Evolutionary conservation across 2,329 filamentous ascomycete genomes (phyloP), one percentile per base, ranked within the genome.

Genomic region (Blastomyces silverae): DNA sequence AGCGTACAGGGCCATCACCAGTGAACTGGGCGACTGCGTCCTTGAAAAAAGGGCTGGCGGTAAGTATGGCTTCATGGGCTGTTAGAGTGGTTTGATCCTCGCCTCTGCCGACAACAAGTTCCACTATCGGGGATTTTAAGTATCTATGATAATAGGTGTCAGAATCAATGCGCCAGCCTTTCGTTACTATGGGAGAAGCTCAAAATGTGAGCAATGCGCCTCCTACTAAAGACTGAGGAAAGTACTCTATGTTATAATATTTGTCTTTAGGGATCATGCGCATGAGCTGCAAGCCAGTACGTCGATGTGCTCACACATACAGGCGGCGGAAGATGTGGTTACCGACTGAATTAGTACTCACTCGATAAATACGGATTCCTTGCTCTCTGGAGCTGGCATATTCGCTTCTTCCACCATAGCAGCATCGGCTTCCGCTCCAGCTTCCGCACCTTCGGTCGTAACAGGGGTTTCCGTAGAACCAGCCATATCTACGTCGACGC

Each of bases 21-120:
- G 80, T 80, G 72, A 92, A 89, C 61, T 83, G 77, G 13, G 82
- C 80, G 72, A 87, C 86, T 7, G 84, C 80, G 28, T 86, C 83
- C 13, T 81, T 80, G 73, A 97, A 91, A 76, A 84, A 92, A 0
- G 91, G 90, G 55, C 90, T 93, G 74, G 87, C 84, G 13, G 79
- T 73, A 46, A 97, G 82, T 34, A 97, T 83, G 2, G 82, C 87
- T 78, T 96, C 89, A 76, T 97, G 92, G 7, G 91, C 91, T 31
- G 86, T 87, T 65, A 97, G 83, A 42, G 86, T 81, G 11, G 85
- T 86, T 70, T 84, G 81, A 1, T 78, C 75, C 4, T 86, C 84
- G 64, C 82, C 86, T 59, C 78, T 77, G 15, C 89, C 88, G 25
- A 91, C 81, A n/a, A 86, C 73, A 37, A 92, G 77, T 20, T 86